Percentiles rank a stretch among this genome's conserved stretches.
Conservation (phyloP, 2,329 filamentous ascomycete species). For the Cladophialophora immunda region DNA sequence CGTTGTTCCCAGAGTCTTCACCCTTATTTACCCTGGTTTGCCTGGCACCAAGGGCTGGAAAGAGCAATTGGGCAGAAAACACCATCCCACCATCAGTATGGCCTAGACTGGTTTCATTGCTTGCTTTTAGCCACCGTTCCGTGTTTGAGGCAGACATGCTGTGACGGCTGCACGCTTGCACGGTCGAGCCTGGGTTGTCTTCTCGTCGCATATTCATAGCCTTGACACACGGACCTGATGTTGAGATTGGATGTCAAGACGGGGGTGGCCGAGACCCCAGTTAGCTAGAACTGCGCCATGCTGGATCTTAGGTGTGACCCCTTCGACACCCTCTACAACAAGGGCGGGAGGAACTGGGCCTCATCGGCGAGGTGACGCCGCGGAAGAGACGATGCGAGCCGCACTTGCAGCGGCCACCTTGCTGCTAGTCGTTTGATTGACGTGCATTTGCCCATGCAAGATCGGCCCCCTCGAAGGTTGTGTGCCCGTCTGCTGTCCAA, state of each 20-base stretch:
- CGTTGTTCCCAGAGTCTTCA: not conserved
- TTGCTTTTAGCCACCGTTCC: not conserved
- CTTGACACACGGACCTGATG: not conserved
- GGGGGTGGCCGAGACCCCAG: not conserved
- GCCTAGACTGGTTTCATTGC: not conserved
- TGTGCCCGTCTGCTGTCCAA: constrained; percentile 6
- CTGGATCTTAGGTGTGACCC: constrained; percentile 1
- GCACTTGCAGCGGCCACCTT: constrained; percentile 13
- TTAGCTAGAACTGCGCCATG: not conserved
- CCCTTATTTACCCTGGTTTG: not conserved
- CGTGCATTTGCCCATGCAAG: constrained; percentile 20
- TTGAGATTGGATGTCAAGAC: not conserved
- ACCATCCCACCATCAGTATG: not conserved
- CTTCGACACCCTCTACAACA: not conserved
- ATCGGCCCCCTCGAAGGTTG: constrained; percentile 4
- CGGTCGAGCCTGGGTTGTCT: not conserved
- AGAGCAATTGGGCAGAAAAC: not conserved
- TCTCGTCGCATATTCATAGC: not conserved
- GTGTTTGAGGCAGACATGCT: not conserved
- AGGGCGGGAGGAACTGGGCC: not conserved
- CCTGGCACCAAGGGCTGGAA: not conserved
- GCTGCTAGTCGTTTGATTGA: constrained; percentile 9
- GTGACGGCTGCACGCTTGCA: not conserved
- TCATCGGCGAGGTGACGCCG: constrained; percentile 9
- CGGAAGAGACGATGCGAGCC: constrained; percentile 20